A percentile compares a stretch with the other conserved stretches of the same genome.
These are phyloP conservation scores for Hirsutella minnesotensis DNA, from an alignment of 2,329 filamentous ascomycete genomes.

Conservation along the genomic window DNA sequence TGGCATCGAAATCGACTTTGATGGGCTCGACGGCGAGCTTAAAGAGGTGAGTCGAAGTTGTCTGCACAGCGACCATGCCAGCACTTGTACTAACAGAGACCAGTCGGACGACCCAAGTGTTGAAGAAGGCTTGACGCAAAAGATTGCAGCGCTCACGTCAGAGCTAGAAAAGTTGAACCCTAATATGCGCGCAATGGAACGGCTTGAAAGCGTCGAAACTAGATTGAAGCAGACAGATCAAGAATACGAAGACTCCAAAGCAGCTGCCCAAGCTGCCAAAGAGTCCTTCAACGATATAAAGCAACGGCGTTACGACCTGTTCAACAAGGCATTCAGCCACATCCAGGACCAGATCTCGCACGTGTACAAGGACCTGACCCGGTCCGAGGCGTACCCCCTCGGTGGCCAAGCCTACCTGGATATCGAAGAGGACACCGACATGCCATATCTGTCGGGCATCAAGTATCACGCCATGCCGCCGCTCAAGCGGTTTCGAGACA, in stretches of 20 bases:
- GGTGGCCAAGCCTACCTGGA: slow-evolving; percentile 83
- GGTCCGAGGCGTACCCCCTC: slow-evolving; percentile 82
- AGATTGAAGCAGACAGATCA: slow-evolving; percentile 75
- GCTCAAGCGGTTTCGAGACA: slow-evolving; percentile 94
- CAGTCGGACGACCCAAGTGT: slow-evolving; percentile 58
- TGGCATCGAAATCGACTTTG: slow-evolving; percentile 83
- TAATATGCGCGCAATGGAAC: slow-evolving; percentile 91
- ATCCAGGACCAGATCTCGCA: slow-evolving; percentile 89
- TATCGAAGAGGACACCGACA: slow-evolving; percentile 86
- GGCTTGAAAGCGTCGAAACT: slow-evolving; percentile 73
- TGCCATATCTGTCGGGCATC: slow-evolving; percentile 89
- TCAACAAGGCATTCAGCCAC: slow-evolving; percentile 90
- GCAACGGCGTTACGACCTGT: slow-evolving; percentile 73
- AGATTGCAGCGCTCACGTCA: slow-evolving; percentile 58
- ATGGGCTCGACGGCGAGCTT: slow-evolving; percentile 68
- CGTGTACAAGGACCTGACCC: slow-evolving; percentile 91
- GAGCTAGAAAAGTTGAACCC: slow-evolving; percentile 92
- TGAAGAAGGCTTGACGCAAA: slow-evolving; percentile 67
- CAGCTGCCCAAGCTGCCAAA: slow-evolving; percentile 59
- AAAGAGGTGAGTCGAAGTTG: slow-evolving; percentile 48
- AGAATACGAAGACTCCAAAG: slow-evolving; percentile 78
- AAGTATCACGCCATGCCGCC: slow-evolving; percentile 99
- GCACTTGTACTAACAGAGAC: slow-evolving; percentile 28
- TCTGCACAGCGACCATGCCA: not conserved
- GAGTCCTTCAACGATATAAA: slow-evolving; percentile 78